These are phyloP conservation scores for Xylaria longipes DNA, from an alignment of 495 filamentous ascomycete genomes.

Conservation along the genomic window DNA sequence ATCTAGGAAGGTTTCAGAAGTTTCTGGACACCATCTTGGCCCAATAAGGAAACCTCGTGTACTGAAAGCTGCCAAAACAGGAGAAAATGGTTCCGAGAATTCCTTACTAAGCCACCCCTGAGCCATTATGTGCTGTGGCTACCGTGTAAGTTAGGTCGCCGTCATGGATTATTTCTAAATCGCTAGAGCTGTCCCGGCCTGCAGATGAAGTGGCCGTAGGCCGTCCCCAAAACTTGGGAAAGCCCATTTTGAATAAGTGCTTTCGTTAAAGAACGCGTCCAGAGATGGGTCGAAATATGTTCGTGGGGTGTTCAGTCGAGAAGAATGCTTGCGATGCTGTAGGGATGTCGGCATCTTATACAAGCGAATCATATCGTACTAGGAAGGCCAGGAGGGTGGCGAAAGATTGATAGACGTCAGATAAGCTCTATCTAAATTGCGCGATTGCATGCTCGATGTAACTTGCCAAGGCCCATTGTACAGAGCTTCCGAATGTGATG, in stretches of 20 bases:
- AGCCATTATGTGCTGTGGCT: conserved; percentile 63
- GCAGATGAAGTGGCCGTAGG: conserved; percentile 5
- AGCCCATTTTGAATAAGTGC: neutral
- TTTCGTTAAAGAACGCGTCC: neutral
- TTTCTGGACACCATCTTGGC: no score
- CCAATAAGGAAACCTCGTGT: no score
- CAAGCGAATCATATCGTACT: neutral
- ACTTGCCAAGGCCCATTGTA: neutral
- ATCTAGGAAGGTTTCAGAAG: no score
- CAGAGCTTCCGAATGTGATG: conserved; percentile 14
- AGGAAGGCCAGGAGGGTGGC: neutral
- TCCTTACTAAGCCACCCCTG: conserved; percentile 50
- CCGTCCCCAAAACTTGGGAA: conserved; percentile 14
- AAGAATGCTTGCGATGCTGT: neutral
- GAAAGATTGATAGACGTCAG: neutral
- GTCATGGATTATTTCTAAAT: conserved; percentile 38
- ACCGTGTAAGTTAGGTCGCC: conserved; percentile 58
- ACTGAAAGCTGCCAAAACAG: no score
- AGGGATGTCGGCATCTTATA: conserved; percentile 8
- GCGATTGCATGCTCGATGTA: conserved; percentile 6
- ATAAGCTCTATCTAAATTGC: neutral
- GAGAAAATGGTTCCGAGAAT: neutral
- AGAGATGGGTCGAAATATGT: neutral
- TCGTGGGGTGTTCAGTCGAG: neutral
- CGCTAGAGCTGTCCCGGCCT: conserved; percentile 3